phyloP scores from a whole-genome alignment of 2,329 filamentous ascomycete genomes.

The Hypocrella siamensis region DNA sequence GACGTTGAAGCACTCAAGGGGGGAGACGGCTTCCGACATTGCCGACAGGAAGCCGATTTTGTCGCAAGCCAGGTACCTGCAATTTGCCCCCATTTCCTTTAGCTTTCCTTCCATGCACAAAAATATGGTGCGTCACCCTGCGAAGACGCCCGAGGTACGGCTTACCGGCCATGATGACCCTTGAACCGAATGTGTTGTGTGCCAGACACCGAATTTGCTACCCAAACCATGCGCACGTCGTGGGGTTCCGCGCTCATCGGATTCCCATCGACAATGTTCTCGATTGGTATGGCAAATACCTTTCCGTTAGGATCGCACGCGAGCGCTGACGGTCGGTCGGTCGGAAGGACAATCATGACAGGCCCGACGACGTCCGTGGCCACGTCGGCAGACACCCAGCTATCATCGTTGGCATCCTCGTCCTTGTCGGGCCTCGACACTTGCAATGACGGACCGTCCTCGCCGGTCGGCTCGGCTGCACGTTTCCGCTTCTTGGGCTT shows the following conservation, averaged over 20 bases:
- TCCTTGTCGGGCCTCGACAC: constrained; percentile 11
- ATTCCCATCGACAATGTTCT: constrained; percentile 79
- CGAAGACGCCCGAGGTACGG: not conserved
- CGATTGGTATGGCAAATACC: constrained; percentile 66
- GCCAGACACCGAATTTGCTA: constrained; percentile 69
- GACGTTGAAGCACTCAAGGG: constrained; percentile 67
- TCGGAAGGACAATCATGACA: constrained; percentile 67
- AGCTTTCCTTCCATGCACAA: not conserved
- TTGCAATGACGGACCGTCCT: constrained; percentile 12
- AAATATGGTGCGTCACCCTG: not conserved
- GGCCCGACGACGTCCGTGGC: constrained; percentile 66
- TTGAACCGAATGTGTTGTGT: constrained; percentile 77
- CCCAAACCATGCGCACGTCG: constrained; percentile 91
- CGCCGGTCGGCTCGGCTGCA: constrained; percentile 28
- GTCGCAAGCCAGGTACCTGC: constrained; percentile 72
- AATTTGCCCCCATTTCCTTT: not conserved
- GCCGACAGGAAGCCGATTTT: constrained; percentile 67
- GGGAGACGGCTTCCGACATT: constrained; percentile 64
- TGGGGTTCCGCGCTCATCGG: constrained; percentile 81
- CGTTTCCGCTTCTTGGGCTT: constrained; percentile 87
- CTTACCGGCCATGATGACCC: constrained; percentile 70
- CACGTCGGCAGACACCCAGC: constrained; percentile 76
- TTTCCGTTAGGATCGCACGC: constrained; percentile 77
- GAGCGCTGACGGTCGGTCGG: constrained; percentile 55
- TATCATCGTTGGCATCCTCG: constrained; percentile 51